Evolutionary conservation across 202 grass and related monocot species (phyloP), one percentile per base, ranked within the genome.

Genomic region (Cymbopogon flexuosus): DNA sequence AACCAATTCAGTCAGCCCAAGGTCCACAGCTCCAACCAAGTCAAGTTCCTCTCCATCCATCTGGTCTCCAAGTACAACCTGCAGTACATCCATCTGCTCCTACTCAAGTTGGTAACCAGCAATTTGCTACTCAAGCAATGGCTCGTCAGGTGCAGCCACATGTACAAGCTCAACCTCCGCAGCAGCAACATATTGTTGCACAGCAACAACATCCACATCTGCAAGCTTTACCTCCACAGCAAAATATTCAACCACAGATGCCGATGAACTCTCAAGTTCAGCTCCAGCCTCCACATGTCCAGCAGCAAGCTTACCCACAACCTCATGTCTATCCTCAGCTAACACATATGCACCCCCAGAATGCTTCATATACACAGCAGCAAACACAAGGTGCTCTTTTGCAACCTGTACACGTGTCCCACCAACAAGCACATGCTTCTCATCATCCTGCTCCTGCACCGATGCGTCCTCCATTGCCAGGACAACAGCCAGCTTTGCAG

Each of bases 281-380:
- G 54, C 84, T 61, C 33, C 84, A 93, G 7, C 45, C 73, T 45
- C 22, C 56, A 46, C 85, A 79, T 70, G 46, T 85, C 61, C 88
- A 89, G 71, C 82, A 74, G 75, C 90, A 97, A 73, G 78, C 58
- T 47, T 87, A 87, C 61, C 75, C 83, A 23, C 88, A 88, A 37
- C 23, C 76, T 68, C 88, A 86, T 15, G 49, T 70, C 23, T 81
- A 81, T 72, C 40, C 68, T 18, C 86, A 91, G 46, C 67, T 70
- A 64, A 62, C 62, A 34, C 68, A 67, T 77, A 72, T 46, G 60
- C 91, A 92, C 35, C 63, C 84, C 72, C 91, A 85, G 56, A 89
- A 92, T 87, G 79, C 91, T 76, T 51, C 89, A 37, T 94, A 89
- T 87, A 77, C 78, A 36, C 93, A 91, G 64, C 83, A 82, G 34